These are phyloP conservation scores for Ceriops zippeliana DNA, from an alignment of 345 rosid species.

Conservation along the genomic window DNA sequence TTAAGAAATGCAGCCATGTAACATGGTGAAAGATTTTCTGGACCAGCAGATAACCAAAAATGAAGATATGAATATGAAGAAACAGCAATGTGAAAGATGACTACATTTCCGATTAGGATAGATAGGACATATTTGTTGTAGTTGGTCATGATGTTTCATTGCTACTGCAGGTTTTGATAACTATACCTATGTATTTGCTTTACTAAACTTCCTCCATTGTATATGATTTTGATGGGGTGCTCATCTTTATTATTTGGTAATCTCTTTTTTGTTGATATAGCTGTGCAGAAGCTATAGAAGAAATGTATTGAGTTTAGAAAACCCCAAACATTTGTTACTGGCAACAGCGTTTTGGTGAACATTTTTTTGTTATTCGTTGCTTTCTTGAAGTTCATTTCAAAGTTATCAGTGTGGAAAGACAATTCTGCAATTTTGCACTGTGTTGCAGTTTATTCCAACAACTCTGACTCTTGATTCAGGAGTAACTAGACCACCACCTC, in stretches of 20 bases:
- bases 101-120: no score
- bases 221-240: constrained; percentile 4
- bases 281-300: not conserved
- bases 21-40: no score
- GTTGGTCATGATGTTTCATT: no score
- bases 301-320: not conserved
- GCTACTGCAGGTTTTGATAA: no score
- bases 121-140: no score
- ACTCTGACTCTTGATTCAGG: constrained; percentile 87
- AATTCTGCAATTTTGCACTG: constrained; percentile 24
- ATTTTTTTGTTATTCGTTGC: not conserved
- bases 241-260: constrained; percentile 1
- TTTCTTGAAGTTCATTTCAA: constrained; percentile 4
- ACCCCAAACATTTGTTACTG: not conserved
- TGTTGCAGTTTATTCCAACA: constrained; percentile 77
- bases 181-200: no score
- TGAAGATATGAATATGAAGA: no score
- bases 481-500: constrained; percentile 88
- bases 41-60: no score
- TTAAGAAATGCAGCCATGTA: no score
- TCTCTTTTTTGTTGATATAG: not conserved
- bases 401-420: constrained; percentile 12
- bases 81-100: no score
- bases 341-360: not conserved
- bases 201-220: no score